Evolutionary conservation across 345 rosid species (phyloP).

Genomic region (Linum tenue): DNA sequence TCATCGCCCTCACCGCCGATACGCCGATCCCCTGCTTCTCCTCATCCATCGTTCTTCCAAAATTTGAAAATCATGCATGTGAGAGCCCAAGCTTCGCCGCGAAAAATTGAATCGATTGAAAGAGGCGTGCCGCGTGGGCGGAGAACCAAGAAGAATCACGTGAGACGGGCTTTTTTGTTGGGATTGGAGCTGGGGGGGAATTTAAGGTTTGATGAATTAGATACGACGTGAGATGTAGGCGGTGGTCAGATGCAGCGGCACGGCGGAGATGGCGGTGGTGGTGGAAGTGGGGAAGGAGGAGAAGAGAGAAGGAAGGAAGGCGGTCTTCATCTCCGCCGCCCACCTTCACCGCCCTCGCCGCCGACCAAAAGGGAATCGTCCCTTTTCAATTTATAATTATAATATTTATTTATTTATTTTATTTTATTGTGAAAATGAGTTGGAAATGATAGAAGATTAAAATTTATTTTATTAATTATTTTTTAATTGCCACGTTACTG

Average conservation of each 20-base stretch:
- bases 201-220: too few species aligned
- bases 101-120: too few species aligned
- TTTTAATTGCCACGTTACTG: too few species aligned
- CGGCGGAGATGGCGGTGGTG: not conserved
- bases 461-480: too few species aligned
- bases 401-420: too few species aligned
- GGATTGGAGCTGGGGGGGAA: not conserved
- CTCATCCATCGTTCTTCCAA: slow-evolving; percentile 32
- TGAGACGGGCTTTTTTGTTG: not conserved
- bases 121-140: not conserved
- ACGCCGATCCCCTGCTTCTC: slow-evolving; percentile 23
- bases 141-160: not conserved
- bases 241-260: not conserved
- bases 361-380: too few species aligned
- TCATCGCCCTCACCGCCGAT: slow-evolving; percentile 14
- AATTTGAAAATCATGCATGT: not conserved
- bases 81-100: not conserved
- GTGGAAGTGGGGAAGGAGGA: not conserved
- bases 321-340: too few species aligned
- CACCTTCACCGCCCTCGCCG: too few species aligned
- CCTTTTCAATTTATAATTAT: too few species aligned
- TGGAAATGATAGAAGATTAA: too few species aligned
- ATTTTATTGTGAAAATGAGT: too few species aligned
- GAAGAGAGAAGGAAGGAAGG: not conserved
- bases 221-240: not conserved